Evolutionary conservation across 306 rosid species (phyloP), one percentile per base, ranked within the genome.

Genomic region (Abrus pulchellus): DNA sequence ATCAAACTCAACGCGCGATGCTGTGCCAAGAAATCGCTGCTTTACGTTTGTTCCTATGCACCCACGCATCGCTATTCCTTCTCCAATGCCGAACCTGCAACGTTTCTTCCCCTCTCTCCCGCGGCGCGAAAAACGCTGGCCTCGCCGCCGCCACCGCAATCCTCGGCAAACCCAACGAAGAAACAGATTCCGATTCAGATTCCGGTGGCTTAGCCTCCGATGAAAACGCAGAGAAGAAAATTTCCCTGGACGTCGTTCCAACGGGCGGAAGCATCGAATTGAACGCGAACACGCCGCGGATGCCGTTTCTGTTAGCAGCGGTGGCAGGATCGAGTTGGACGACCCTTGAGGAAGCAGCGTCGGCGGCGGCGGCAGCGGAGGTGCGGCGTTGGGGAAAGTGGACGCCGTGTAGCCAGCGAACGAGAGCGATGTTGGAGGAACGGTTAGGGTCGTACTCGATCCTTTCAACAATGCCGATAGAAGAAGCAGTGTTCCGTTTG

Each of bases 371-470:
- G 6, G 75, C 0, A 1, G 66, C 3, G 34, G 76, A 11, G 30
- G 68, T 5, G 6, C 9, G 62, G 74, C 47, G 75, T 2, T 3
- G 75, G 2, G 52, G 87, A n/a, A 61, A 67, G 41, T 40, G 68
- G 9, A 88, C 45, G 1, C 87, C 91, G 43, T 74, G 66, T 53
- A 66, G 38, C 89, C 91, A 88, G 53, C 89, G 88, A 34, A 88
- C 80, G 60, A 81, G 87, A 3, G 91, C 89, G 76, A 88, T 85
- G 44, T 82, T 56, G 57, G 89, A 73, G 52, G 91, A 82, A 10
- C 88, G 89, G 74, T 88, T 88, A 1, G 91, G 90, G 27, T 87
- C 90, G 81, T 87, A 87, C 54, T 87, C 90, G 66, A 84, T 80
- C 50, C 90, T 27, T 56, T 87, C 90, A 11, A 87, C 85, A 27